Evolutionary conservation across 2,329 filamentous ascomycete genomes (phyloP).

Genomic region (Chaetoscypha palmicola): DNA sequence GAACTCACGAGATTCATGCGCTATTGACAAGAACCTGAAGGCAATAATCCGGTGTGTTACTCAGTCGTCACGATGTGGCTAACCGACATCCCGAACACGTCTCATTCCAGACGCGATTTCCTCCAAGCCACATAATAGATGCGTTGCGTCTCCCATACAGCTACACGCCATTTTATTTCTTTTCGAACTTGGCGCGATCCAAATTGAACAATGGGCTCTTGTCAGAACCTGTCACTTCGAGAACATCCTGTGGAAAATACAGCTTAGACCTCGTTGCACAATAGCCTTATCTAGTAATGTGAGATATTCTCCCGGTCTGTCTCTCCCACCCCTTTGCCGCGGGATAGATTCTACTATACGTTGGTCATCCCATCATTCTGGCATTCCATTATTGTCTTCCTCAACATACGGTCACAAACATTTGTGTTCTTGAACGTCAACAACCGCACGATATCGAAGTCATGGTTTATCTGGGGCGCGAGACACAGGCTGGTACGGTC

Average conservation of each 20-base stretch:
- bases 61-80: background rate
- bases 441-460: too few relatives aligned
- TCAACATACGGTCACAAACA: background rate
- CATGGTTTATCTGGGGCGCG: slow-evolving; percentile 4
- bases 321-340: too few relatives aligned
- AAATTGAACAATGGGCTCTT: background rate
- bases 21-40: background rate
- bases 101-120: background rate
- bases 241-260: background rate
- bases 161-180: background rate
- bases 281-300: background rate
- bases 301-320: too few relatives aligned
- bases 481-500: background rate
- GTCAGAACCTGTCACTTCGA: background rate
- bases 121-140: background rate
- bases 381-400: background rate
- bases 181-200: background rate
- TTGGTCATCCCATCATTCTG: too few relatives aligned
- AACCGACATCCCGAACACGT: background rate
- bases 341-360: too few relatives aligned
- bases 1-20: too few relatives aligned
- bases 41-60: background rate
- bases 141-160: background rate
- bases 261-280: background rate
- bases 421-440: too few relatives aligned